phyloP scores from a whole-genome alignment of 2,329 filamentous ascomycete genomes.

The Chaetomium strumarium region DNA sequence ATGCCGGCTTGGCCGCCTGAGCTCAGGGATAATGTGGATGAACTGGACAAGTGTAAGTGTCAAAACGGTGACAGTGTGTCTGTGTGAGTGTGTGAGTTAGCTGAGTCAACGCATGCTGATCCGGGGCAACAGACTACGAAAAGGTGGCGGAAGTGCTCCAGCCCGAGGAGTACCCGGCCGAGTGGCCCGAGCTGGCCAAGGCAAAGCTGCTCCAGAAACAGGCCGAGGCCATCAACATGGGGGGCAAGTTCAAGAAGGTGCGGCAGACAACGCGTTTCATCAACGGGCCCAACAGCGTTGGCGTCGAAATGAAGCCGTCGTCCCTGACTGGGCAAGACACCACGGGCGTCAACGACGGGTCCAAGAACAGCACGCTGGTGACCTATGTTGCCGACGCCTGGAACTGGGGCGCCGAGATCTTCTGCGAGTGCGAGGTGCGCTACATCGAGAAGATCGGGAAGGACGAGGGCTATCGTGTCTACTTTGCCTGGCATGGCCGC shows the following conservation, averaged over 20 bases:
- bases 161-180: slow-evolving; percentile 51
- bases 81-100: not conserved
- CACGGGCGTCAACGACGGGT: slow-evolving; percentile 62
- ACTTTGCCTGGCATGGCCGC: slow-evolving; percentile 58
- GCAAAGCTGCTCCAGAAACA: slow-evolving; percentile 52
- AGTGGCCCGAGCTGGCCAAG: slow-evolving; percentile 54
- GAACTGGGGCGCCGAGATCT: slow-evolving; percentile 68
- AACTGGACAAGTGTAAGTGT: slow-evolving; percentile 45
- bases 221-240: slow-evolving; percentile 45
- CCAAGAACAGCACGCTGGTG: slow-evolving; percentile 59
- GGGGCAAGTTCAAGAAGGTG: slow-evolving; percentile 49
- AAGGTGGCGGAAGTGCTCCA: slow-evolving; percentile 52
- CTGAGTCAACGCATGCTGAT: not conserved
- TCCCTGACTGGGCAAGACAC: slow-evolving; percentile 56
- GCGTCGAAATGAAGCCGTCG: slow-evolving; percentile 57
- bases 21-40: slow-evolving; percentile 39
- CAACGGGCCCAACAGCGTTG: slow-evolving; percentile 55
- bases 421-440: slow-evolving; percentile 62
- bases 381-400: slow-evolving; percentile 65
- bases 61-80: not conserved
- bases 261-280: slow-evolving; percentile 59
- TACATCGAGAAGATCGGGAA: slow-evolving; percentile 50
- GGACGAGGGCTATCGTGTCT: slow-evolving; percentile 54
- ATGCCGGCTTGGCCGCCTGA: slow-evolving; percentile 55
- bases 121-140: slow-evolving; percentile 45